Conservation (phyloP, 2,329 filamentous ascomycete genomes). For the Epichloe glyceriae region DNA sequence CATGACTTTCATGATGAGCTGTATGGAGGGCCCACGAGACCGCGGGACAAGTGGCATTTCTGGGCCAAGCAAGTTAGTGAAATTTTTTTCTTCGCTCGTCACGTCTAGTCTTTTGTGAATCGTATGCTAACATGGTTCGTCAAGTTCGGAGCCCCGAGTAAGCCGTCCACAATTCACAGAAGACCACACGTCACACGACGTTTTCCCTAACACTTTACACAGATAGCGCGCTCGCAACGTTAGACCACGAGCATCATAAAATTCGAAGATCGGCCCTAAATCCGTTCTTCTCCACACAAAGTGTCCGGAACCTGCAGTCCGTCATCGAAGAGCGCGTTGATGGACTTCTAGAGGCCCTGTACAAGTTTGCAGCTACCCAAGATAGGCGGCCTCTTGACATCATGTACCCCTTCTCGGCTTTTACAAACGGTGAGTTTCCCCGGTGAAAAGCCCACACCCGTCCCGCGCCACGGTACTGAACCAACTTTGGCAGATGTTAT, state of each 20-base stretch:
- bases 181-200: neutral
- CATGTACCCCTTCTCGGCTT: constrained; percentile 25
- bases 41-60: constrained; percentile 22
- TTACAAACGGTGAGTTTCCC: constrained; percentile 20
- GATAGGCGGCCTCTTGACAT: constrained; percentile 19
- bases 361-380: constrained; percentile 14
- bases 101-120: neutral
- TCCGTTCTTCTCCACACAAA: constrained; percentile 25
- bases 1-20: constrained; percentile 27
- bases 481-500: constrained; percentile 20
- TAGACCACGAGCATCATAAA: constrained; percentile 21
- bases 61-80: constrained; percentile 21
- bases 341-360: constrained; percentile 19
- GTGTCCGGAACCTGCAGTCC: constrained; percentile 24
- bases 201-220: constrained; percentile 1
- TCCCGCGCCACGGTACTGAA: neutral
- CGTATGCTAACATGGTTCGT: neutral
- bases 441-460: neutral
- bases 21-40: constrained; percentile 19
- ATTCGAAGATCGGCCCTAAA: constrained; percentile 22
- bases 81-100: neutral
- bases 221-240: constrained; percentile 23
- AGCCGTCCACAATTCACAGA: neutral
- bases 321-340: constrained; percentile 24
- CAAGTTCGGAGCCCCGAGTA: constrained; percentile 23